These are phyloP conservation scores for Raffaelea deltoideospora DNA, from an alignment of 2,329 filamentous ascomycete genomes.

Conservation along the genomic window DNA sequence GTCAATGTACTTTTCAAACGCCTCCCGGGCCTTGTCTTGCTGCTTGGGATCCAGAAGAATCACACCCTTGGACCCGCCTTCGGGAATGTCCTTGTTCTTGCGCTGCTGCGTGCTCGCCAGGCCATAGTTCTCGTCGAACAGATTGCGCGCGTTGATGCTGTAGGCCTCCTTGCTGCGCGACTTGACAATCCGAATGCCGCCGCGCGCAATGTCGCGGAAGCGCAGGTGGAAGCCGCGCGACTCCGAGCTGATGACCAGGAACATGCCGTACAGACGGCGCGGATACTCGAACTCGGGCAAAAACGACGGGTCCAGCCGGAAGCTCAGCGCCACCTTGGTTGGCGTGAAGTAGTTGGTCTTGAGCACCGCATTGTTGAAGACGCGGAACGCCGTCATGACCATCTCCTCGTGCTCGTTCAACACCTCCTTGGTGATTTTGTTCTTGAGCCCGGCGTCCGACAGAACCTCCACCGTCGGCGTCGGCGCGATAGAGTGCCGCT, in stretches of 20 bases:
- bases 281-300: constrained; percentile 86
- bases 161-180: constrained; percentile 93
- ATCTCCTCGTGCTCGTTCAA: constrained; percentile 92
- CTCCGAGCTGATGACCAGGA: constrained; percentile 92
- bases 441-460: constrained; percentile 57
- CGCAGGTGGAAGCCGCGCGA: constrained; percentile 94
- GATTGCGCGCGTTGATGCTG: constrained; percentile 83
- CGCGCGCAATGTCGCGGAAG: constrained; percentile 92
- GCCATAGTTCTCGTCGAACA: constrained; percentile 98
- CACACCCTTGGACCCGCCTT: constrained; percentile 95
- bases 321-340: constrained; percentile 94
- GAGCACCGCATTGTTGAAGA: constrained; percentile 84
- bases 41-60: constrained; percentile 87
- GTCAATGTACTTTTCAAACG: constrained; percentile 99
- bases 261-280: constrained; percentile 92
- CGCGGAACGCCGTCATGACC: constrained; percentile 92
- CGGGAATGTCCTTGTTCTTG: constrained; percentile 99
- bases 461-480: constrained; percentile 52
- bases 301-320: constrained; percentile 82
- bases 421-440: constrained; percentile 64
- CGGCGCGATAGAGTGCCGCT: constrained; percentile 35
- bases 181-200: constrained; percentile 97
- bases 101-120: constrained; percentile 96
- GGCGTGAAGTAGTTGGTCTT: constrained; percentile 98
- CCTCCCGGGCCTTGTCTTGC: constrained; percentile 81